phyloP scores from a whole-genome alignment of 352 stramenopile species.

The Phytophthora constricta region DNA sequence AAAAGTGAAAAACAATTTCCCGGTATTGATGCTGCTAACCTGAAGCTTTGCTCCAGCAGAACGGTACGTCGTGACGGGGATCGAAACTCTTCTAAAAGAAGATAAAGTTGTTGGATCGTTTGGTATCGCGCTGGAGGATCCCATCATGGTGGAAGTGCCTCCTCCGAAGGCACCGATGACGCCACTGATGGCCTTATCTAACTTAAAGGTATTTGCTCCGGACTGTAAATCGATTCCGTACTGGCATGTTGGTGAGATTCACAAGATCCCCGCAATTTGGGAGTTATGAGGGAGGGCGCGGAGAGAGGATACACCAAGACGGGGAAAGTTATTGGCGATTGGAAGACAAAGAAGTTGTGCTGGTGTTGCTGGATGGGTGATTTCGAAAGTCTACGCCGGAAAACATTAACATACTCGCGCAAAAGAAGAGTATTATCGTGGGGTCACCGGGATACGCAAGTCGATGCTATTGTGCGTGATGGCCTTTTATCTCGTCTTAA shows the following conservation, averaged over 20 bases:
- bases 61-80: too few species aligned
- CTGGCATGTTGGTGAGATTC: slow-evolving; percentile 2
- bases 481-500: slow-evolving; percentile 37
- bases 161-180: too few species aligned
- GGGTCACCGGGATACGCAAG: slow-evolving; percentile 36
- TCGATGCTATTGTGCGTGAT: slow-evolving; percentile 40
- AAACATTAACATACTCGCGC: slow-evolving; percentile 16
- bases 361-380: slow-evolving; percentile 19
- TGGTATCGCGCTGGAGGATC: too few species aligned
- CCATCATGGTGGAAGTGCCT: too few species aligned
- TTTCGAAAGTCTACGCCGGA: slow-evolving; percentile 23
- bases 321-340: slow-evolving; percentile 30
- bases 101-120: too few species aligned
- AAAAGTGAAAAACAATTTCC: too few species aligned
- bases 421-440: slow-evolving; percentile 36
- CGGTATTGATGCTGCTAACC: too few species aligned
- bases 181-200: too few species aligned
- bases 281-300: slow-evolving; percentile 20
- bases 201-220: background rate
- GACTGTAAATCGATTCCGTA: background rate
- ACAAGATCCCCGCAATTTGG: slow-evolving; percentile 28
- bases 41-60: too few species aligned
- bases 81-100: too few species aligned
- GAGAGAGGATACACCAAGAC: slow-evolving; percentile 16
- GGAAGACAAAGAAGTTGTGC: slow-evolving; percentile 30